These are phyloP conservation scores for Mitragyna speciosa DNA, from an alignment of 257 asterid species.

Conservation along the genomic window DNA sequence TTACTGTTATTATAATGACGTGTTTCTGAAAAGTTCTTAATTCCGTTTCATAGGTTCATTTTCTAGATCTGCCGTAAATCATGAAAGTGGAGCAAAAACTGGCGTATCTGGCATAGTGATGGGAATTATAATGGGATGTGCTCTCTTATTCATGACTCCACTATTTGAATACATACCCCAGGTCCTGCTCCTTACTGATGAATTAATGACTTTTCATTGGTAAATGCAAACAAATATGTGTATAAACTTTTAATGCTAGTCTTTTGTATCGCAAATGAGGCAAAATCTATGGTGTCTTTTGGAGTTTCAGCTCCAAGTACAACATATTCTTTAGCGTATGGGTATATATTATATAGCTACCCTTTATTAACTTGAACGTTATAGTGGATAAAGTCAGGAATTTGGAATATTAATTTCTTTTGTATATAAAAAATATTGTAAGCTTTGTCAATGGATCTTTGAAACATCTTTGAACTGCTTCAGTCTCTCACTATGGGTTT, in stretches of 20 bases:
- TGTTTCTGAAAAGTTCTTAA: constrained; percentile 34
- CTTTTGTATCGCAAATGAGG: background rate
- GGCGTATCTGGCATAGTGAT: constrained; percentile 90
- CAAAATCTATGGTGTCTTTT: background rate
- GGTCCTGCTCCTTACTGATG: constrained; percentile 45
- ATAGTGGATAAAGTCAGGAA: background rate
- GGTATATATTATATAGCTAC: background rate
- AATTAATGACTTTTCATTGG: background rate
- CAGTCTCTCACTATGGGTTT: constrained; percentile 2
- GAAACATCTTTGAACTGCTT: background rate
- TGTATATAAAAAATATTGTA: background rate
- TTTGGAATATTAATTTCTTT: background rate
- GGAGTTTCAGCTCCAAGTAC: background rate
- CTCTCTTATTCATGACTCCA: constrained; percentile 91
- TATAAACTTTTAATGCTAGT: background rate
- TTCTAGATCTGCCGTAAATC: constrained; percentile 98
- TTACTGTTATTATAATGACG: constrained; percentile 13
- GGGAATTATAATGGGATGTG: constrained; percentile 96
- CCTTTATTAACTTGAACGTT: background rate
- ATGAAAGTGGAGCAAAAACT: constrained; percentile 99
- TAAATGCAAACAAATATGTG: constrained; percentile 1
- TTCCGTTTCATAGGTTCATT: constrained; percentile 69
- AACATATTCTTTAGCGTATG: background rate
- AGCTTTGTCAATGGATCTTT: background rate
- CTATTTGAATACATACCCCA: constrained; percentile 92